Conservation (phyloP, 1,139 yeast genomes). For the Casaregolazyma lundiana region DNA sequence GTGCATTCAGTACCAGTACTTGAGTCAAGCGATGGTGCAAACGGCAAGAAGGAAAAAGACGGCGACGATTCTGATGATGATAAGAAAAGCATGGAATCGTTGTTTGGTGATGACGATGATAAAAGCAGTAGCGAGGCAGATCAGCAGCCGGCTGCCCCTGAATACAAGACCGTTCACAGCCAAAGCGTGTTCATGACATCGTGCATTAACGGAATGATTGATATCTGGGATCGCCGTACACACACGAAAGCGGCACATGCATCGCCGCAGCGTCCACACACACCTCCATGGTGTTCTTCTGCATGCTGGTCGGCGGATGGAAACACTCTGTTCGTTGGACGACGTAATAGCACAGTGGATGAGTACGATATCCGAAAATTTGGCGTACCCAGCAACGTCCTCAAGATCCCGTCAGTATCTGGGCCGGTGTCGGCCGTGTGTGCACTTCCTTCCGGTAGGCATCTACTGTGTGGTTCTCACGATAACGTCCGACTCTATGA, state of each 20-base stretch:
- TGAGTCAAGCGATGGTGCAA: conserved; percentile 15
- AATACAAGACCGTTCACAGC: conserved; percentile 25
- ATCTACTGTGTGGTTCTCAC: conserved; percentile 78
- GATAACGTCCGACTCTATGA: conserved; percentile 89
- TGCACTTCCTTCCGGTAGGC: conserved; percentile 76
- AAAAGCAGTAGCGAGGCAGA: conserved; percentile 11
- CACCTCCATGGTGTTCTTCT: conserved; percentile 91
- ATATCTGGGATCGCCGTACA: conserved; percentile 77
- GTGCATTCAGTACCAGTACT: conserved; percentile 24
- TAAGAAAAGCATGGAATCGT: conserved; percentile 69
- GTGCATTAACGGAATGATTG: conserved; percentile 76
- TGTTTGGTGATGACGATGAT: conserved; percentile 69
- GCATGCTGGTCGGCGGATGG: conserved; percentile 90
- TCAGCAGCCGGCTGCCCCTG: conserved; percentile 8
- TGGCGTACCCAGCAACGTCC: conserved; percentile 47
- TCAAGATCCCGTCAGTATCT: conserved; percentile 79
- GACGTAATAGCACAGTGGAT: conserved; percentile 85
- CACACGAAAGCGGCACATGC: conserved; percentile 47
- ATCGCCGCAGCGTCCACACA: conserved; percentile 51
- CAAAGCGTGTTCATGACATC: conserved; percentile 70
- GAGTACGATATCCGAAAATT: conserved; percentile 68
- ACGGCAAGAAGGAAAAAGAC: conserved; percentile 20
- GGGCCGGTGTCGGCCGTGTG: conserved; percentile 86
- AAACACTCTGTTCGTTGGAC: conserved; percentile 71
- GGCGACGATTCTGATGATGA: conserved; percentile 33